phyloP scores from a whole-genome alignment of 352 stramenopile genomes.

The Phytophthora tentaculata region DNA sequence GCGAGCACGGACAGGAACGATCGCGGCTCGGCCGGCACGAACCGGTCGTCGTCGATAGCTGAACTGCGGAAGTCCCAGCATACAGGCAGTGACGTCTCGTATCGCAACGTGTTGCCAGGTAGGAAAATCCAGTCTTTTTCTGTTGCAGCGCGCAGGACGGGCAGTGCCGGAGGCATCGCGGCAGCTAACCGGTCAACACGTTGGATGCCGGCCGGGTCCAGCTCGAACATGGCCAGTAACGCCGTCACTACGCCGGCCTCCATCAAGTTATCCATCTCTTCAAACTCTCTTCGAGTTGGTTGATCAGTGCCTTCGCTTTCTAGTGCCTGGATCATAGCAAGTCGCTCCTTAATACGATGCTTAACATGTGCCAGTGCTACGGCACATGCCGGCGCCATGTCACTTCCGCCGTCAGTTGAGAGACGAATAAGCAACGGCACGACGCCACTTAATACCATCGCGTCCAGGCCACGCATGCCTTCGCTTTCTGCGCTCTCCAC shows the following conservation, averaged over 20 bases:
- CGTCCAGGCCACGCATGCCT: slow-evolving; percentile 47
- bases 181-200: slow-evolving; percentile 70
- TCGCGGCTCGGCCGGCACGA: slow-evolving; percentile 67
- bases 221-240: slow-evolving; percentile 82
- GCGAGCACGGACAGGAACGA: slow-evolving; percentile 56
- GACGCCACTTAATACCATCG: slow-evolving; percentile 56
- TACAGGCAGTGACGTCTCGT: slow-evolving; percentile 56
- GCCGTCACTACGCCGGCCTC: slow-evolving; percentile 72
- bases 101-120: slow-evolving; percentile 42
- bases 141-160: slow-evolving; percentile 40
- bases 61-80: slow-evolving; percentile 79
- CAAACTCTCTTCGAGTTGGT: slow-evolving; percentile 20
- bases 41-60: slow-evolving; percentile 71
- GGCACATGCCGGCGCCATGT: slow-evolving; percentile 75
- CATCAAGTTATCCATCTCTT: slow-evolving; percentile 61
- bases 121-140: slow-evolving; percentile 68
- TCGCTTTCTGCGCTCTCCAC: slow-evolving; percentile 14
- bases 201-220: slow-evolving; percentile 70
- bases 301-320: slow-evolving; percentile 8
- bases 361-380: slow-evolving; percentile 84
- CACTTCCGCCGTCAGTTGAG: slow-evolving; percentile 45
- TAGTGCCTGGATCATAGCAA: slow-evolving; percentile 30
- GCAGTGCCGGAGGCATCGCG: slow-evolving; percentile 52
- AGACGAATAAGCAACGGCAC: slow-evolving; percentile 72
- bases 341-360: slow-evolving; percentile 63